phyloP scores from a whole-genome alignment of 108 stramenopile genomes.

The Hondaea fermentalgiana region DNA sequence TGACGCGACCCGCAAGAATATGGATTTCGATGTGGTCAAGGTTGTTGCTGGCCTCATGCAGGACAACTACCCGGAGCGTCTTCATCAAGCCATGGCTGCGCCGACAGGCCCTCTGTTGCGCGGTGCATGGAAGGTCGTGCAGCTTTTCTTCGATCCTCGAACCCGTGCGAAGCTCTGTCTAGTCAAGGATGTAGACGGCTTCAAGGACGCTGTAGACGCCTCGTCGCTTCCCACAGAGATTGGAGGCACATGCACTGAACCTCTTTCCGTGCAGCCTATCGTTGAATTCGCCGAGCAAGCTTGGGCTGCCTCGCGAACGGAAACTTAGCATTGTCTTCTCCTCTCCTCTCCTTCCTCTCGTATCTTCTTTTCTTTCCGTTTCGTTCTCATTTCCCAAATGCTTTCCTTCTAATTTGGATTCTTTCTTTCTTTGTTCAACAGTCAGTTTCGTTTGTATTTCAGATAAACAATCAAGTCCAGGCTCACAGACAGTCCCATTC shows the following conservation, averaged over 20 bases:
- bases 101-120: not conserved
- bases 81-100: not conserved
- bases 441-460: no score
- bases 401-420: no score
- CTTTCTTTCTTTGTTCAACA: no score
- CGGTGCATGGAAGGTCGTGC: not conserved
- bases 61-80: constrained; percentile 17
- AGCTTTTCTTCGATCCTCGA: not conserved
- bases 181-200: not conserved
- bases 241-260: not conserved
- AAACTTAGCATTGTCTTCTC: not conserved
- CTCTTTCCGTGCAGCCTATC: not conserved
- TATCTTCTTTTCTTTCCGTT: no score
- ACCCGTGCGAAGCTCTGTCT: not conserved
- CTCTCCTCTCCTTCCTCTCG: no score
- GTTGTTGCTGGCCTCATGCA: not conserved
- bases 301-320: not conserved
- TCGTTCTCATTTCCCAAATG: no score
- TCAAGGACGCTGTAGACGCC: not conserved
- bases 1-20: not conserved
- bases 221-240: not conserved
- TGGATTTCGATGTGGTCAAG: not conserved
- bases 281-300: not conserved
- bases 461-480: no score
- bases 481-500: no score